These are phyloP conservation scores for Phytopythium aichiense DNA, from an alignment of 352 stramenopile genomes.

Conservation along the genomic window DNA sequence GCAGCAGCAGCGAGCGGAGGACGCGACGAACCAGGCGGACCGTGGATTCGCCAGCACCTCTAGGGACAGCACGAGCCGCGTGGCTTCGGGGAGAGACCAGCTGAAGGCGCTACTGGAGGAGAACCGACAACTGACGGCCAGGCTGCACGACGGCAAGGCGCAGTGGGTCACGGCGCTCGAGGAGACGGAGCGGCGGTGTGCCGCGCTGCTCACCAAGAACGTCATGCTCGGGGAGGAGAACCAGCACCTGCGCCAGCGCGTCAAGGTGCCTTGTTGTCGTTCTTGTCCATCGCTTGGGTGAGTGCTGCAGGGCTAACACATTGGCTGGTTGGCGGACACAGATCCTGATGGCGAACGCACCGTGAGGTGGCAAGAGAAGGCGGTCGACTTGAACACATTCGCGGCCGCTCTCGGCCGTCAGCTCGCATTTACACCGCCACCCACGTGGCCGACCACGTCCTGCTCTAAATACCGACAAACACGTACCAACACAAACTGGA, in stretches of 20 bases:
- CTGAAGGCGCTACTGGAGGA: conserved; percentile 18
- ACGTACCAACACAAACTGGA: conserved; percentile 1
- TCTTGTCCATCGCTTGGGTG: background rate
- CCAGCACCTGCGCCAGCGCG: conserved; percentile 30
- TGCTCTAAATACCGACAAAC: conserved; percentile 8
- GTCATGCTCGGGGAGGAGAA: conserved; percentile 72
- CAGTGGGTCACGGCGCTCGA: conserved; percentile 44
- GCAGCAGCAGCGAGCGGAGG: conserved; percentile 2
- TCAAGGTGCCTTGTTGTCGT: conserved; percentile 11
- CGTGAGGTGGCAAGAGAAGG: background rate
- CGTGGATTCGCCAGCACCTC: conserved; percentile 2
- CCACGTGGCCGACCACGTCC: background rate
- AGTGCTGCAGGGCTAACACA: background rate
- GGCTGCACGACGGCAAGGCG: conserved; percentile 26
- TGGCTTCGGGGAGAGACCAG: background rate
- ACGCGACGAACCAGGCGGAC: background rate
- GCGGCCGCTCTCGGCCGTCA: too few relatives aligned
- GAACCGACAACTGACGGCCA: conserved; percentile 33
- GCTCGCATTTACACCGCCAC: conserved; percentile 3
- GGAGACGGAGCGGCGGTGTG: conserved; percentile 51
- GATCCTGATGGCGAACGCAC: conserved; percentile 2
- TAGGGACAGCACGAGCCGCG: background rate
- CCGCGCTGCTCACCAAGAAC: conserved; percentile 62
- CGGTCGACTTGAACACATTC: background rate
- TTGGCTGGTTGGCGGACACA: background rate